Base-by-base conservation (phyloP, 2,329 filamentous ascomycete genomes). In the Ophiosphaerella narmari region DNA sequence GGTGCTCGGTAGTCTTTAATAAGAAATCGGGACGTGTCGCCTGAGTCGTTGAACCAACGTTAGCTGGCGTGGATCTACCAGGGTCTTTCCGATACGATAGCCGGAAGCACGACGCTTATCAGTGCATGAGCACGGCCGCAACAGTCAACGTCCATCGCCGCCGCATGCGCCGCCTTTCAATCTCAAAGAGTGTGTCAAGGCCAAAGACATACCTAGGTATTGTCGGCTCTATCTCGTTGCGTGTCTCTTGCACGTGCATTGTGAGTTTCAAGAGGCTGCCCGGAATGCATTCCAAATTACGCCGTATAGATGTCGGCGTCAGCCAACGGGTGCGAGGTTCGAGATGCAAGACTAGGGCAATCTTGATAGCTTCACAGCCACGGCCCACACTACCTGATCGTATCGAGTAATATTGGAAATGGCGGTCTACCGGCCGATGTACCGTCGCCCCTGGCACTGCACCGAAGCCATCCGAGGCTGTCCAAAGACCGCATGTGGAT, bases 371-470 rank as follows among this genome's bases (percentile, higher is more conserved):
- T 57, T 67, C 58, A 63, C 59, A 52, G 18, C 59, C 61, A 51
- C 53, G 47, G 36, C 47, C 47, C 35, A 33, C 51, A 38, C 48
- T 59, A 60, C 54, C 48, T 60, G 52, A 66, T 66, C 59, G 54
- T 58, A 72, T 73, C 67, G 67, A 73, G 70, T 71, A 71, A 72
- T 43, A 29, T 6, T 29, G 52, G 14, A 37, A 41, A 37, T 33
- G 35, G 46, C 48, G 43, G 33, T 55, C 47, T 41, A 18, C 31
- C 18, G 39, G 45, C 57, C 55, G 57, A 49, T 49, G 50, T 48
- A 57, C 56, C 47, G 52, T 48, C 32, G 43, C 54, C 58, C 54
- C 57, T 59, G 57, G 41, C 56, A 46, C 54, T 59, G 59, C 55
- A 47, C 39, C 48, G 43, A 34, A 41, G 43, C 52, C 52, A 51